These are phyloP conservation scores for Sphagnum contortum DNA, from an alignment of 225 moss, liverwort and hornwort genomes.

Conservation along the genomic window DNA sequence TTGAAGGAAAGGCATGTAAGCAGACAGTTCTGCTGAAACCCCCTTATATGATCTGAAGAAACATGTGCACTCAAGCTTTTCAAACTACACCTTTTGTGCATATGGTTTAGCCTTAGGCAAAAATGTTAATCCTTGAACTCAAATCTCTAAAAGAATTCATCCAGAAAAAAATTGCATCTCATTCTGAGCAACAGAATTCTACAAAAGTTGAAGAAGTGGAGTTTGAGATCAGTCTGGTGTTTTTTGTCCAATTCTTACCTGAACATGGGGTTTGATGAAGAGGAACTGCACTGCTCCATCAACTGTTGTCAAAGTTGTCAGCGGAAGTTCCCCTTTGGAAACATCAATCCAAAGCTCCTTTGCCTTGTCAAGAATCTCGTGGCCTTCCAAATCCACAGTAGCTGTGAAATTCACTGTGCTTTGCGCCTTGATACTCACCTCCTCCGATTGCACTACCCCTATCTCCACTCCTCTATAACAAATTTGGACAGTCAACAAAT, in stretches of 20 bases:
- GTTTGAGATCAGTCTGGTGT: no score
- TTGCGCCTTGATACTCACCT: conserved; percentile 38
- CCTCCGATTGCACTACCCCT: conserved; percentile 48
- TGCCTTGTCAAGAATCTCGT: conserved; percentile 44
- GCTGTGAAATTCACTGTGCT: conserved; percentile 54
- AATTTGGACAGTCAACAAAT: conserved; percentile 40
- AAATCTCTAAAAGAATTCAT: no score
- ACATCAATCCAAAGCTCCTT: conserved; percentile 57
- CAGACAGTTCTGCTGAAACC: no score
- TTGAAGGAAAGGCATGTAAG: no score
- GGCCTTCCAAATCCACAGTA: conserved; percentile 49
- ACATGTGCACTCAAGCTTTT: no score
- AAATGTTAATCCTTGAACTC: no score
- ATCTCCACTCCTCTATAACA: conserved; percentile 63
- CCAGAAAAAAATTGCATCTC: no score
- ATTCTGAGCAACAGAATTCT: no score
- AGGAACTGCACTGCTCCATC: conserved; percentile 58
- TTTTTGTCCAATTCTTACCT: conserved; percentile 20
- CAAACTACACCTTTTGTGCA: no score
- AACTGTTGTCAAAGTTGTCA: conserved; percentile 54
- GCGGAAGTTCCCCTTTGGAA: conserved; percentile 36
- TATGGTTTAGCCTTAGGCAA: no score
- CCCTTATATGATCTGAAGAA: no score
- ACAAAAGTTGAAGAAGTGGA: no score
- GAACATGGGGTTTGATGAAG: conserved; percentile 45